These are phyloP conservation scores for Auriculariales sp. DNA, from an alignment of 768 basidiomycete species.

Conservation along the genomic window DNA sequence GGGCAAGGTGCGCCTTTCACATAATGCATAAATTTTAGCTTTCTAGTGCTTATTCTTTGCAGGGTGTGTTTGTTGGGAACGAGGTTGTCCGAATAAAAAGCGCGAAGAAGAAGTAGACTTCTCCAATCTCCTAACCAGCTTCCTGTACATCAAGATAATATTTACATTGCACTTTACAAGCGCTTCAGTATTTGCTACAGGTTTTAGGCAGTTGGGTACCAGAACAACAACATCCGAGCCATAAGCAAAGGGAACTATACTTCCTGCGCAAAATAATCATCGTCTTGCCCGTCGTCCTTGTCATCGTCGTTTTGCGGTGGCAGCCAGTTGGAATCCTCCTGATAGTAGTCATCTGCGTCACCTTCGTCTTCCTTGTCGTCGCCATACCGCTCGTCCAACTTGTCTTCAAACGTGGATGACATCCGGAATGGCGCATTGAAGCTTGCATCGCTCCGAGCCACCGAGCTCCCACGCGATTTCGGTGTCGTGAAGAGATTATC, in stretches of 20 bases:
- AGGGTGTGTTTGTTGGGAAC: slow-evolving; percentile 91
- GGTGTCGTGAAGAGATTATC: slow-evolving; percentile 59
- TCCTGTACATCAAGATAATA: too few species aligned
- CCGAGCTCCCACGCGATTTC: too few species aligned
- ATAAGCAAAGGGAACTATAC: too few species aligned
- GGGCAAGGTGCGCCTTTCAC: slow-evolving; percentile 64
- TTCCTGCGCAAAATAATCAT: neutral
- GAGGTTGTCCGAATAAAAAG: slow-evolving; percentile 85
- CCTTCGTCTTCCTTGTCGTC: neutral
- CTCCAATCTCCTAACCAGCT: neutral
- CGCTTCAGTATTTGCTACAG: too few species aligned
- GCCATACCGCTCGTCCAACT: neutral
- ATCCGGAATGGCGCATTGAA: neutral
- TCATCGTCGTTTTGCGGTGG: neutral
- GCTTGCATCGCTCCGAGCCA: neutral
- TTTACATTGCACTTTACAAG: neutral
- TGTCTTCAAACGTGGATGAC: neutral
- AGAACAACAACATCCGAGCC: too few species aligned
- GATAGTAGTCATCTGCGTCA: neutral
- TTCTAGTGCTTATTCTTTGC: neutral
- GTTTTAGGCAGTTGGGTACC: too few species aligned
- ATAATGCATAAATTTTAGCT: neutral
- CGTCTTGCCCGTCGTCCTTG: neutral
- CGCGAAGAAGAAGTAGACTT: slow-evolving; percentile 82
- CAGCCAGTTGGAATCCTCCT: neutral